Base-by-base conservation (phyloP, 176 grass and related monocot species). In the Zoysia pacifica region DNA sequence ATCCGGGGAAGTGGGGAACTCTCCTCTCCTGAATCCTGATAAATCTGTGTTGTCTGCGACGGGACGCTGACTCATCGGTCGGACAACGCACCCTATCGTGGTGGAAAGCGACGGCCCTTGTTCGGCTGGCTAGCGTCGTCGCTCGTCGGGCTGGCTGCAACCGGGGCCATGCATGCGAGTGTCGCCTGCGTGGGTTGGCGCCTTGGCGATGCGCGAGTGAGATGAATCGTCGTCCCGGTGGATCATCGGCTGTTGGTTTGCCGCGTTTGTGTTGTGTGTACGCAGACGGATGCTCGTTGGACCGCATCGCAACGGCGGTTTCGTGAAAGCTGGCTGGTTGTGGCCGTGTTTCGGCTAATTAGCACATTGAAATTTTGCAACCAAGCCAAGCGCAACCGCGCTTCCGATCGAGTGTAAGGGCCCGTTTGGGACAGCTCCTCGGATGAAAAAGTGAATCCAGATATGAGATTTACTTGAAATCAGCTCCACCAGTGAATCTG, bases 161-260 rank as follows among this genome's bases (percentile, higher is more conserved):
- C 37, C 71, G 77, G 84, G 78, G 81, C 85, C 85, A 54, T 54
- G 55, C 54, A n/a, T 19, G 64, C 70, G n/a, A 14, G 60, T 41
- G 37, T 13, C 58, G 39, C 66, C 51, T n/a, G 59, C 43, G 36
- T 18, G 67, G 37, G 51, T 36, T n/a, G 60, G 19, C 55, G 67
- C 44, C 44, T 36, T n/a, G 60, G 19, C 55, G 60, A 28, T 48
- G 49, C 60, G 0, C 42, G 84, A 66, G 59, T 50, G 0, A 47
- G 80, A 78, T 10, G 55, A 13, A 62, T 78, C 68, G 18, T 12
- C 61, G 58, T 35, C 5, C 19, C 18, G 16, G 79, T 13, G 74
- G 11, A 12, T 11, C 72, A 16, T 11, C 48, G 74, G 74, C 52
- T 18, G 68, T 78, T 87, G 2, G 67, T 5, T 82, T 78, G 68